phyloP scores from a whole-genome alignment of 129 eudicot genomes.

The Glebionis coronaria region DNA sequence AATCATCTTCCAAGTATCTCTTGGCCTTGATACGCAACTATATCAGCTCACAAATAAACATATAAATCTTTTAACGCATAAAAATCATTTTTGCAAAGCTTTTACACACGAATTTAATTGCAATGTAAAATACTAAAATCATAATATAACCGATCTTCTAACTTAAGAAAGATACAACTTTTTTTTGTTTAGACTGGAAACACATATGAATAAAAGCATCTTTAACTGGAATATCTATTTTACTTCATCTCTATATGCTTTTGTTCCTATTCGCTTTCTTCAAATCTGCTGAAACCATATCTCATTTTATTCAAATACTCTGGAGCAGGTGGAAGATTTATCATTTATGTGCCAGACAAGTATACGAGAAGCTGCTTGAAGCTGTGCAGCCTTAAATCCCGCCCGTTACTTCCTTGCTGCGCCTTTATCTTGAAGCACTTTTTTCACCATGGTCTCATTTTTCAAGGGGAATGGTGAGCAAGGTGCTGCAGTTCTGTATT shows the following conservation, averaged over 20 bases:
- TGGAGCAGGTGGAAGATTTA: conserved; percentile 90
- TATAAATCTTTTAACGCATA: neutral
- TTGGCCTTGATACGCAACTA: conserved; percentile 35
- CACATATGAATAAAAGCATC: no score
- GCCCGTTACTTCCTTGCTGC: neutral
- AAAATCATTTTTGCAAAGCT: neutral
- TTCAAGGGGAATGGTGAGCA: no score
- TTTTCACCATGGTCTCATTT: neutral
- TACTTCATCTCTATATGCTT: no score
- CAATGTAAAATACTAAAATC: no score
- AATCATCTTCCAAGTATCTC: conserved; percentile 61
- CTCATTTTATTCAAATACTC: neutral
- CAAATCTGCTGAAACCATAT: neutral
- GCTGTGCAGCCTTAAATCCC: no score
- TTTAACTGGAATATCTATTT: no score
- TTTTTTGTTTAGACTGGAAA: no score
- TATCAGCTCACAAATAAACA: conserved; percentile 1
- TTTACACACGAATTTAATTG: no score
- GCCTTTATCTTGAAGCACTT: neutral
- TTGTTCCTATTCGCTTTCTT: neutral
- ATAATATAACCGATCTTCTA: no score
- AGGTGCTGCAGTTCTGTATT: no score
- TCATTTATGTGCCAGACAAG: conserved; percentile 82
- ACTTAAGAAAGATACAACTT: no score
- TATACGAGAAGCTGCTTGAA: no score